Evolutionary conservation across 768 basidiomycete genomes (phyloP).

Genomic region (Termitomyces eurrhizus): DNA sequence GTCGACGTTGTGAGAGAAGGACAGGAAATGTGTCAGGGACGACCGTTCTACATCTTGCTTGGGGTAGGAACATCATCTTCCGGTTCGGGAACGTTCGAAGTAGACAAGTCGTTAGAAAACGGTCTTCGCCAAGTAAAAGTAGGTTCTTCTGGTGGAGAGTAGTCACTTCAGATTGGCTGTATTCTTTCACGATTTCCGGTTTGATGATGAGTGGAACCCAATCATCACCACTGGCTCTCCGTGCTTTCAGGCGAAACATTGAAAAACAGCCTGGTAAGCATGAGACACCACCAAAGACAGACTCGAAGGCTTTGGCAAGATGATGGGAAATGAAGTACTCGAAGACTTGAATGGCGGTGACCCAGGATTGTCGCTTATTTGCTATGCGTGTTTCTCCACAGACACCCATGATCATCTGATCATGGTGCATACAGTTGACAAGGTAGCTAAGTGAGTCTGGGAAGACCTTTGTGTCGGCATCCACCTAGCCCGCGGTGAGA

Average conservation of each 20-base stretch:
- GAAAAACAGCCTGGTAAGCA: constrained; percentile 99
- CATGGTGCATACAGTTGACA: constrained; percentile 98
- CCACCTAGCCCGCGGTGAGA: constrained; percentile 62
- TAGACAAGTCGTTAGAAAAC: constrained; percentile 95
- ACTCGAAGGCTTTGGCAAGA: constrained; percentile 96
- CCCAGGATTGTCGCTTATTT: constrained; percentile 98
- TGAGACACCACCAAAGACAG: constrained; percentile 98
- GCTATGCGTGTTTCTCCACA: constrained; percentile 99
- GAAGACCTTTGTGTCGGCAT: constrained; percentile 96
- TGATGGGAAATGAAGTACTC: constrained; percentile 99
- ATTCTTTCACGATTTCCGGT: constrained; percentile 95
- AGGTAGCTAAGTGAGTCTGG: constrained; percentile 86
- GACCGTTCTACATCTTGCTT: constrained; percentile 91
- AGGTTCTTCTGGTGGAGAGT: constrained; percentile 98
- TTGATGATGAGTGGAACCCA: constrained; percentile 98
- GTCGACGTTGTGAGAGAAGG: constrained; percentile 91
- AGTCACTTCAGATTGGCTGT: constrained; percentile 89
- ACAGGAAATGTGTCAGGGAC: constrained; percentile 94
- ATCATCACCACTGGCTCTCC: constrained; percentile 84
- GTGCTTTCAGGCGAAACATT: constrained; percentile 97
- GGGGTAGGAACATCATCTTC: constrained; percentile 99
- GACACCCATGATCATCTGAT: constrained; percentile 98
- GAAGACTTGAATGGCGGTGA: constrained; percentile 96
- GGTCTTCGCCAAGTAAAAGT: constrained; percentile 94
- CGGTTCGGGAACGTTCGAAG: constrained; percentile 96